Percentiles rank a stretch among this genome's conserved stretches.
Evolutionary conservation across 1,284 basidiomycete species (phyloP).

Genomic region (Earliella scabrosa): DNA sequence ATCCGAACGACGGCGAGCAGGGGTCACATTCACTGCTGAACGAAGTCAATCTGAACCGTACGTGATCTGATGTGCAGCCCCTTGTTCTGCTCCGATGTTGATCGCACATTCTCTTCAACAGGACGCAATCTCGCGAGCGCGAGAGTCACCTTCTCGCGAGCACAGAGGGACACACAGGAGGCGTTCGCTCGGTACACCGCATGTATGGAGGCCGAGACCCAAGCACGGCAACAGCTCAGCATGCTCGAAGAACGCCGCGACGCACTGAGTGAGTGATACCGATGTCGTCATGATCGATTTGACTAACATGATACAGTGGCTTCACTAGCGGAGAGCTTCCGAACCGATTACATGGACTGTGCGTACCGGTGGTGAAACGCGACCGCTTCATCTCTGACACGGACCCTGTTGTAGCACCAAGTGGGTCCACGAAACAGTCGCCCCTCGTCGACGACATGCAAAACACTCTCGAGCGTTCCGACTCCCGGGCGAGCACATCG

Average conservation of each 20-base stretch:
- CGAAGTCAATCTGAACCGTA: constrained; percentile 33
- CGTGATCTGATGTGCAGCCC: constrained; percentile 1
- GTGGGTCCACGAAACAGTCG: constrained; percentile 22
- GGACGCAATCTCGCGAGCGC: constrained; percentile 45
- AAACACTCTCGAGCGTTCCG: constrained; percentile 22
- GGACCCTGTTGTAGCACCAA: constrained; percentile 13
- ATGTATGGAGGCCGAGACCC: constrained; percentile 67
- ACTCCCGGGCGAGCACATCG: constrained; percentile 24
- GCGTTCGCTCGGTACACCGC: constrained; percentile 70
- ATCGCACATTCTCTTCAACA: constrained; percentile 21
- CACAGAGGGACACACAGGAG: constrained; percentile 73
- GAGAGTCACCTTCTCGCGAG: constrained; percentile 48
- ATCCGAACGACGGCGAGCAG: constrained; percentile 19
- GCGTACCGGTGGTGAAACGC: background rate
- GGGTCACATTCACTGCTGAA: constrained; percentile 25
- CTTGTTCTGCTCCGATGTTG: background rate
- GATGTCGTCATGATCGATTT: background rate
- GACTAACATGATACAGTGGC: constrained; percentile 27
- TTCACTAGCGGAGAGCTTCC: constrained; percentile 29
- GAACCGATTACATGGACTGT: constrained; percentile 26
- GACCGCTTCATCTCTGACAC: background rate
- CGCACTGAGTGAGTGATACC: constrained; percentile 56
- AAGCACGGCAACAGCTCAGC: constrained; percentile 63
- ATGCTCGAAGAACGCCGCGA: constrained; percentile 72
- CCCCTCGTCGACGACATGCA: constrained; percentile 24